phyloP scores from a whole-genome alignment of 495 filamentous ascomycete genomes.

The Extremus antarcticus region DNA sequence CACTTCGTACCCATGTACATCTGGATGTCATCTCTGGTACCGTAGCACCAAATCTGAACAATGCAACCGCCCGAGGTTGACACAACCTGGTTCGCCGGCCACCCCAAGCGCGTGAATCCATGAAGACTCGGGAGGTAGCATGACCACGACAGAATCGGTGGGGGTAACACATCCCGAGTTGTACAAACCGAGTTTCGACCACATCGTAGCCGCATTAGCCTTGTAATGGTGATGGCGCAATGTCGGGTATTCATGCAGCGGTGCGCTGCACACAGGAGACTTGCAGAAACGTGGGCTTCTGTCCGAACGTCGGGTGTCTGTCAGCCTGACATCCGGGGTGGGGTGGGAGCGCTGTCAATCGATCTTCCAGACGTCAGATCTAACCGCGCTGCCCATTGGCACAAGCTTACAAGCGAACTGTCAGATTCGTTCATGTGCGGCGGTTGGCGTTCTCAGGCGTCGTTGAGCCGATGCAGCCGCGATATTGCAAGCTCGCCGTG shows the following conservation, averaged over 20 bases:
- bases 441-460: not conserved
- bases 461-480: not conserved
- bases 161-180: too few species aligned
- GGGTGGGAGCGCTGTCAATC: not conserved
- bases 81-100: not conserved
- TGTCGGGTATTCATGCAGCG: not conserved
- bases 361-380: not conserved
- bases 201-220: not conserved
- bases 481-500: too few species aligned
- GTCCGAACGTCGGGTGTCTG: too few species aligned
- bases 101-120: not conserved
- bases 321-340: not conserved
- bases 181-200: not conserved
- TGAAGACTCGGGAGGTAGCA: too few species aligned
- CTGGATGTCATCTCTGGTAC: not conserved
- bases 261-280: too few species aligned
- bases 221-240: not conserved
- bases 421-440: not conserved
- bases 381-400: not conserved
- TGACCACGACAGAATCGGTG: too few species aligned
- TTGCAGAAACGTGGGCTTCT: too few species aligned
- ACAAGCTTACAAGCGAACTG: too few species aligned
- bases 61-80: not conserved
- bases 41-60: not conserved
- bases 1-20: not conserved